A percentile compares a stretch with the other conserved stretches of the same genome.
These are phyloP conservation scores for Flaveria robusta DNA, from an alignment of 129 eudicot species.

Conservation along the genomic window DNA sequence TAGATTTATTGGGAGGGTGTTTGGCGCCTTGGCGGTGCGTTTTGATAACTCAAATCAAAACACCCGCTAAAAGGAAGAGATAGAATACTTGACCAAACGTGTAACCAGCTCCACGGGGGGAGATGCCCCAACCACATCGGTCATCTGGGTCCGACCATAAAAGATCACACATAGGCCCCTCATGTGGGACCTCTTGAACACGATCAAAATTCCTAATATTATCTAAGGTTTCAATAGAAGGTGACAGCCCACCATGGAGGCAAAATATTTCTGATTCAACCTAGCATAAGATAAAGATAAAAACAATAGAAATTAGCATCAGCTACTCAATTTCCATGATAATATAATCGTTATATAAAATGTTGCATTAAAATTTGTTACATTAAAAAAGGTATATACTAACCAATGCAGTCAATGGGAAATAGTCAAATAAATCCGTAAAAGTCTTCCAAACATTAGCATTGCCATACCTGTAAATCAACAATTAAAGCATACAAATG, in stretches of 20 bases:
- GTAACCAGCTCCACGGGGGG: slow-evolving; percentile 97
- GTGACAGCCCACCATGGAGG: slow-evolving; percentile 94
- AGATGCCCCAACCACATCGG: slow-evolving; percentile 98
- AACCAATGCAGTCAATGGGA: slow-evolving; percentile 81
- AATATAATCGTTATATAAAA: not conserved
- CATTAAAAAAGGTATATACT: slow-evolving; percentile 30
- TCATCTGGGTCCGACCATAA: slow-evolving; percentile 98
- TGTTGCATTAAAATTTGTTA: not conserved
- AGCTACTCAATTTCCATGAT: not conserved
- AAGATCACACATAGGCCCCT: slow-evolving; percentile 98
- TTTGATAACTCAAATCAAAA: not conserved
- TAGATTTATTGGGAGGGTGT: not conserved
- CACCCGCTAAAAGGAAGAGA: not conserved
- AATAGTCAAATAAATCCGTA: slow-evolving; percentile 76
- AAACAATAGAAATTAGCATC: not conserved
- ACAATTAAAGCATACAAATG: not conserved
- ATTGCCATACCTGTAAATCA: slow-evolving; percentile 64
- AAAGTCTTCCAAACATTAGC: slow-evolving; percentile 82
- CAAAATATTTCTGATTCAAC: slow-evolving; percentile 96
- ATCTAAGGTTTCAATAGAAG: slow-evolving; percentile 90
- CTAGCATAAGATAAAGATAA: slow-evolving; percentile 27
- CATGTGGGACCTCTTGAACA: slow-evolving; percentile 98
- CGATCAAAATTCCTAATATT: slow-evolving; percentile 89
- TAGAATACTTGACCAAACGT: slow-evolving; percentile 88
- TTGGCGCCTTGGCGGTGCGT: not conserved